Evolutionary conservation across 2,329 filamentous ascomycete genomes (phyloP).

Genomic region (Claviceps sp.): DNA sequence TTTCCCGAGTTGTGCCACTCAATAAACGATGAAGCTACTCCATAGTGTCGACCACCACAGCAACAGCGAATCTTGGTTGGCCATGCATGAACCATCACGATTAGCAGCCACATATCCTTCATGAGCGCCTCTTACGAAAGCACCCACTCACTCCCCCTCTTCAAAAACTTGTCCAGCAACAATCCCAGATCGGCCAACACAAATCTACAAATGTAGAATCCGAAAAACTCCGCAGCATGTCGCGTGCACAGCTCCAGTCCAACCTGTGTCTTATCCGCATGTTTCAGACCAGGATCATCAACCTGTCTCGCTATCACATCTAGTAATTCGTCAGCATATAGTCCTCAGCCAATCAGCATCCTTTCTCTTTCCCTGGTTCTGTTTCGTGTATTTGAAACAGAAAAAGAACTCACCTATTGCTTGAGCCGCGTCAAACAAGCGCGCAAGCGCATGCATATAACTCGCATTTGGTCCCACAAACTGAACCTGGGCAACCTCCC

Average conservation of each 20-base stretch:
- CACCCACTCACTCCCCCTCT: constrained; percentile 93
- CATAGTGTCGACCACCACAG: too few relatives aligned
- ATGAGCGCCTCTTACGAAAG: constrained; percentile 4
- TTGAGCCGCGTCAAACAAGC: constrained; percentile 86
- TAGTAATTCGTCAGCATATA: constrained; percentile 20
- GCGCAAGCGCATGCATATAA: constrained; percentile 85
- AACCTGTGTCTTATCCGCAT: constrained; percentile 87
- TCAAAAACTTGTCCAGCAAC: constrained; percentile 92
- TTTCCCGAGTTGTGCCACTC: too few relatives aligned
- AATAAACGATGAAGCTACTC: too few relatives aligned
- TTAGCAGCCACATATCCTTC: too few relatives aligned
- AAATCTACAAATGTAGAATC: constrained; percentile 91
- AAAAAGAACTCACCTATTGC: constrained; percentile 53
- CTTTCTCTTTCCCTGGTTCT: not conserved
- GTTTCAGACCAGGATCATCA: constrained; percentile 82
- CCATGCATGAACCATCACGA: too few relatives aligned
- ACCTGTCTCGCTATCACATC: constrained; percentile 95
- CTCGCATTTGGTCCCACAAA: constrained; percentile 75
- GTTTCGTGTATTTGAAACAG: not conserved
- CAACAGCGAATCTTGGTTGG: too few relatives aligned
- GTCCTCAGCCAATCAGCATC: not conserved
- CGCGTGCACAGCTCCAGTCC: constrained; percentile 86
- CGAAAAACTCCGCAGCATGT: constrained; percentile 94
- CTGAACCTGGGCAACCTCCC: constrained; percentile 53
- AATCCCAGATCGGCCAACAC: constrained; percentile 73